Conservation (phyloP, 2,329 filamentous ascomycete genomes). For the Xylariaceae sp. region DNA sequence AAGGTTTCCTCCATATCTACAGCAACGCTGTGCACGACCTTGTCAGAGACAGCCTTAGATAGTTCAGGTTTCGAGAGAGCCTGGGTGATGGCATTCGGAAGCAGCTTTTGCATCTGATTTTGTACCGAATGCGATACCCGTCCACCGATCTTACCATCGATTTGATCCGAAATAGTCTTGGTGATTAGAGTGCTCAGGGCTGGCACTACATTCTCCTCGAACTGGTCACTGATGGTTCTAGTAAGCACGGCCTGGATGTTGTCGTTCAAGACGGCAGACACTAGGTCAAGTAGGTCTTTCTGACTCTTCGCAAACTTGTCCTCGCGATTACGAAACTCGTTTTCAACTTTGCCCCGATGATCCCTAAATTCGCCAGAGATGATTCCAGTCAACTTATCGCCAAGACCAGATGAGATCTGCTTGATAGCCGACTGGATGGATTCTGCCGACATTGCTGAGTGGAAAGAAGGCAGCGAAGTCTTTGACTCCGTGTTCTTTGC, state of each 20-base stretch:
- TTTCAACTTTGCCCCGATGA: constrained; percentile 64
- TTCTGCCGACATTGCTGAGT: constrained; percentile 41
- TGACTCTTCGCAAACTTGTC: constrained; percentile 56
- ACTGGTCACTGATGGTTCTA: constrained; percentile 75
- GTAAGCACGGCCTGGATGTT: constrained; percentile 73
- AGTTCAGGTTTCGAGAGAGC: constrained; percentile 76
- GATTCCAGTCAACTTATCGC: constrained; percentile 48
- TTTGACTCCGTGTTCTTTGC: constrained; percentile 40
- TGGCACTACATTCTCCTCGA: constrained; percentile 76
- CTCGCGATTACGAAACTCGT: constrained; percentile 62
- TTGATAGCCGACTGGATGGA: constrained; percentile 57
- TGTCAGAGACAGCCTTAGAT: constrained; percentile 71
- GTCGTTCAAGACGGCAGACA: constrained; percentile 62
- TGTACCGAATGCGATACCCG: constrained; percentile 69
- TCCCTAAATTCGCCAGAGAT: constrained; percentile 57
- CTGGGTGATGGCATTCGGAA: constrained; percentile 69
- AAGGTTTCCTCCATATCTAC: constrained; percentile 72
- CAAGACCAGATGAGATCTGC: constrained; percentile 56
- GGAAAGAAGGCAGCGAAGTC: constrained; percentile 22
- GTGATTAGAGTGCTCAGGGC: constrained; percentile 69
- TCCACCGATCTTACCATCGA: constrained; percentile 68
- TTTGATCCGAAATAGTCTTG: constrained; percentile 70
- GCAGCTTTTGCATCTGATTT: constrained; percentile 69
- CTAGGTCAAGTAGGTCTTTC: constrained; percentile 58
- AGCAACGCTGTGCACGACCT: constrained; percentile 67